Conservation (phyloP, 2,329 filamentous ascomycete species). For the Pseudopyricularia cyperi region DNA sequence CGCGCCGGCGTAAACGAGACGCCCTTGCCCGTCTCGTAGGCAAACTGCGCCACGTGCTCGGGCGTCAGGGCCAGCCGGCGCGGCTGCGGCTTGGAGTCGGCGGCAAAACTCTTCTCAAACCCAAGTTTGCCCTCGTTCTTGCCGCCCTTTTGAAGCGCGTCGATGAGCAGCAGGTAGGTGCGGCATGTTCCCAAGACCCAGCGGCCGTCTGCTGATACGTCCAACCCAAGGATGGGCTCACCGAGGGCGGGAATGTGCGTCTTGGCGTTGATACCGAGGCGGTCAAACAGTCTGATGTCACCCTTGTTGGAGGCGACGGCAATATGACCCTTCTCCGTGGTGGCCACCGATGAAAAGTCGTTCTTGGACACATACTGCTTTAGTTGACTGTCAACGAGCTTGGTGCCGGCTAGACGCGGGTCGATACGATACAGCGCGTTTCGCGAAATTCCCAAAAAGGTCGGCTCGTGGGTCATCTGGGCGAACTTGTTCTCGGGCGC, state of each 20-base stretch:
- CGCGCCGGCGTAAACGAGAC: slow-evolving; percentile 82
- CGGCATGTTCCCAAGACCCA: slow-evolving; percentile 92
- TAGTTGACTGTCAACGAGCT: slow-evolving; percentile 82
- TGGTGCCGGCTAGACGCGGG: slow-evolving; percentile 77
- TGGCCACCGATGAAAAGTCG: slow-evolving; percentile 87
- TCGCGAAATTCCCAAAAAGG: slow-evolving; percentile 83
- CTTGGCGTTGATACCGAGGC: slow-evolving; percentile 93
- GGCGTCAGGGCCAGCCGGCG: slow-evolving; percentile 80
- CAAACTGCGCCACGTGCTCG: slow-evolving; percentile 90
- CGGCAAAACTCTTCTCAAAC: slow-evolving; percentile 85
- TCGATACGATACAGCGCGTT: slow-evolving; percentile 93
- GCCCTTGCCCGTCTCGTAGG: slow-evolving; percentile 82
- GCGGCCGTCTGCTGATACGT: slow-evolving; percentile 88
- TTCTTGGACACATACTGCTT: slow-evolving; percentile 98
- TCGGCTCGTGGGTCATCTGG: slow-evolving; percentile 91
- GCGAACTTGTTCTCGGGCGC: slow-evolving; percentile 96
- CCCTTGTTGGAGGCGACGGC: slow-evolving; percentile 97
- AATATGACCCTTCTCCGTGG: slow-evolving; percentile 92
- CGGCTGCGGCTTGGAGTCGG: slow-evolving; percentile 87
- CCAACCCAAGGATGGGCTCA: slow-evolving; percentile 86
- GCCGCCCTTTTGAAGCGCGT: slow-evolving; percentile 77
- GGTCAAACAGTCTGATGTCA: slow-evolving; percentile 90
- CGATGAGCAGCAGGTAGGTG: slow-evolving; percentile 89
- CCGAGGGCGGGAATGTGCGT: slow-evolving; percentile 92
- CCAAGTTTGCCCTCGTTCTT: slow-evolving; percentile 98